These are phyloP conservation scores for Hypoxylon rubiginosum DNA, from an alignment of 2,329 filamentous ascomycete species.

Conservation along the genomic window DNA sequence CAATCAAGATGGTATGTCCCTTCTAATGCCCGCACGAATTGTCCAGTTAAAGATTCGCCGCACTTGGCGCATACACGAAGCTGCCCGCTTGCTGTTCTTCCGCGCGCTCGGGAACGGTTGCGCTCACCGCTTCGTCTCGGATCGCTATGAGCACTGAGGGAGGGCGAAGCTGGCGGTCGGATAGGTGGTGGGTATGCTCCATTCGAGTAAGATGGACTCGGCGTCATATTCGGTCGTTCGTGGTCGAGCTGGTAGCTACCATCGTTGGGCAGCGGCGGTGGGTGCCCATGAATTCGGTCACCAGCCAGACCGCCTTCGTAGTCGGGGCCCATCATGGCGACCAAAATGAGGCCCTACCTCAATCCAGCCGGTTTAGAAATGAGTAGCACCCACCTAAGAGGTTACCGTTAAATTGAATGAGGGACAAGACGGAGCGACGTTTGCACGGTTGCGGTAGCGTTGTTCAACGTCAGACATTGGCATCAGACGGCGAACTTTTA, in stretches of 20 bases:
- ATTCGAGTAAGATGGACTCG: constrained; percentile 51
- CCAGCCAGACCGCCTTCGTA: constrained; percentile 53
- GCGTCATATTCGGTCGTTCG: constrained; percentile 52
- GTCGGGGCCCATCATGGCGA: constrained; percentile 53
- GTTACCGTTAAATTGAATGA: constrained; percentile 37
- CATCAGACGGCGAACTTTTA: constrained; percentile 42
- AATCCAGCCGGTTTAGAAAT: constrained; percentile 26
- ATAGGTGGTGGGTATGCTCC: constrained; percentile 49
- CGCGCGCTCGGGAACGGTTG: constrained; percentile 67
- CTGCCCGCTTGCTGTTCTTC: constrained; percentile 70
- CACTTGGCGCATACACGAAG: constrained; percentile 87
- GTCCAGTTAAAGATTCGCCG: constrained; percentile 86
- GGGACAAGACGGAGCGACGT: constrained; percentile 41
- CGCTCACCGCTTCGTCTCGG: constrained; percentile 68
- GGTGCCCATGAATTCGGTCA: constrained; percentile 52
- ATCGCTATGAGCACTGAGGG: constrained; percentile 58
- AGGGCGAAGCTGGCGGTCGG: constrained; percentile 54
- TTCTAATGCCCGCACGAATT: constrained; percentile 94
- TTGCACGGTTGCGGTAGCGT: constrained; percentile 42
- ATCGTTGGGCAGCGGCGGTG: constrained; percentile 46
- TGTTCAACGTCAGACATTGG: constrained; percentile 52
- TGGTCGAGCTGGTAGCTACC: constrained; percentile 50
- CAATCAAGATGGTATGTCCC: constrained; percentile 97
- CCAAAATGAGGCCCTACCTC: constrained; percentile 45
- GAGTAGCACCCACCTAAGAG: constrained; percentile 21